Conservation (phyloP, 495 filamentous ascomycete species). For the Tetracladium marchalianum region DNA sequence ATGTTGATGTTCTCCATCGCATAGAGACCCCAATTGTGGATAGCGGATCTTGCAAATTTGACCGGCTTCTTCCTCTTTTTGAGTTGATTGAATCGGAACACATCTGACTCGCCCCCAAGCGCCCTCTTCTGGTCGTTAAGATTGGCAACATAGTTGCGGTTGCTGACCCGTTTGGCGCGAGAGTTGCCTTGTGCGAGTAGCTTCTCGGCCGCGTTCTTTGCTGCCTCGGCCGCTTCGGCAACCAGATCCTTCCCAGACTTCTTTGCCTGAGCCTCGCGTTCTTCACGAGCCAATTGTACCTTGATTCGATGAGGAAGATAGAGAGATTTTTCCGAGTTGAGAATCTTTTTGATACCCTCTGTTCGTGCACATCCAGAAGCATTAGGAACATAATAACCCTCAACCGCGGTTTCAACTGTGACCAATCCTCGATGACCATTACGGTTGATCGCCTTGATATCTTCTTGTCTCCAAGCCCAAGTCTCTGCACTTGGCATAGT, state of each 20-base stretch:
- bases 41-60: constrained; percentile 93
- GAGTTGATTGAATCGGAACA: constrained; percentile 94
- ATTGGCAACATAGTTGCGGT: constrained; percentile 85
- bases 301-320: constrained; percentile 97
- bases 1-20: constrained; percentile 94
- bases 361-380: constrained; percentile 76
- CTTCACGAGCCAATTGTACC: constrained; percentile 80
- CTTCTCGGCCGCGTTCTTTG: constrained; percentile 69
- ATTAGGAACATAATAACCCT: constrained; percentile 89
- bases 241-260: constrained; percentile 56
- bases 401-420: constrained; percentile 38
- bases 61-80: constrained; percentile 99
- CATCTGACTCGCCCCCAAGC: constrained; percentile 75
- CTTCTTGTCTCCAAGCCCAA: constrained; percentile 88
- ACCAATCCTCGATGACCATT: constrained; percentile 11
- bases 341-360: constrained; percentile 86
- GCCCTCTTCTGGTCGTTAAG: constrained; percentile 89
- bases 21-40: constrained; percentile 98
- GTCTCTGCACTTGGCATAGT: constrained; percentile 35
- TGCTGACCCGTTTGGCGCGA: constrained; percentile 85
- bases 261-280: constrained; percentile 71
- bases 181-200: constrained; percentile 67
- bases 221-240: constrained; percentile 55
- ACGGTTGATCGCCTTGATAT: constrained; percentile 74
- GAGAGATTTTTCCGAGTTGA: constrained; percentile 94